Conservation (phyloP, 2,329 filamentous ascomycete species). For the Claviceps maximensis region DNA sequence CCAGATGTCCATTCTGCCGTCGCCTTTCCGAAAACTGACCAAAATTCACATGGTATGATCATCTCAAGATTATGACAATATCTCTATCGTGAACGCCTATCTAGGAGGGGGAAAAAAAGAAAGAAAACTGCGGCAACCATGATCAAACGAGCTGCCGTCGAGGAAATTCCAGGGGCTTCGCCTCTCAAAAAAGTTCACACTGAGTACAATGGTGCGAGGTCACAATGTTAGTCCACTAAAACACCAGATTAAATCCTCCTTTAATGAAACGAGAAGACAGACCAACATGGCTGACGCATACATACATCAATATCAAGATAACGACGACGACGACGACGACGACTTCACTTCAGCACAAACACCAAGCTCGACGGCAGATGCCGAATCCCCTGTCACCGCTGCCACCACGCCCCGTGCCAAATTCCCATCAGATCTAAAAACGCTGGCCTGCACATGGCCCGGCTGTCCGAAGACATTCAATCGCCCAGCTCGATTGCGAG, state of each 20-base stretch:
- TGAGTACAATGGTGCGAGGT: conserved; percentile 8
- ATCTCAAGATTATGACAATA: conserved; percentile 2
- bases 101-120: background rate
- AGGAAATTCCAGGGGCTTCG: conserved; percentile 12
- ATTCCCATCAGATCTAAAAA: conserved; percentile 62
- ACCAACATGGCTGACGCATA: background rate
- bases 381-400: conserved; percentile 19
- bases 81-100: background rate
- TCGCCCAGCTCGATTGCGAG: conserved; percentile 64
- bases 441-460: conserved; percentile 59
- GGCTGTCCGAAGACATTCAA: conserved; percentile 77
- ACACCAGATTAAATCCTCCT: too few relatives aligned
- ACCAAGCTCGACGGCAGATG: conserved; percentile 20
- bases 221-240: conserved; percentile 11
- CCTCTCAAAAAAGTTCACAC: conserved; percentile 15
- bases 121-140: conserved; percentile 10
- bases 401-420: conserved; percentile 32
- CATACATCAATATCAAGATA: background rate
- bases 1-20: conserved; percentile 20
- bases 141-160: conserved; percentile 20
- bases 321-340: conserved; percentile 19
- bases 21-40: background rate
- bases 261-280: too few relatives aligned
- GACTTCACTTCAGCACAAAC: conserved; percentile 18
- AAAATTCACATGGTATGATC: background rate